Percentiles rank a stretch among this genome's conserved stretches.
These are phyloP conservation scores for Trypanosoma vivax DNA, from an alignment of 208 protist genomes.

Conservation along the genomic window DNA sequence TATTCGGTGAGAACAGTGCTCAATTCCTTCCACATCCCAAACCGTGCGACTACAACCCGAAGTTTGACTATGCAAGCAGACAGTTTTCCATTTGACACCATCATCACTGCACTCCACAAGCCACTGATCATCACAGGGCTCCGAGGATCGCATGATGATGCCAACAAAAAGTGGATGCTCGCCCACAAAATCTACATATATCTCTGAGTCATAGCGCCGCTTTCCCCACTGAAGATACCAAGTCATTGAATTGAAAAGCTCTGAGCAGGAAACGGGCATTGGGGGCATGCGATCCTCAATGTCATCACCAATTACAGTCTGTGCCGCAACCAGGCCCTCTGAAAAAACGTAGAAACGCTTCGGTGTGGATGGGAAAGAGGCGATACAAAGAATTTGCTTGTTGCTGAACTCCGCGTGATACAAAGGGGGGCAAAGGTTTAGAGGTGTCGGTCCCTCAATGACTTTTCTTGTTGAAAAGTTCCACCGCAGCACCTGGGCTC, in stretches of 20 bases:
- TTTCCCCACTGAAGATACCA: conserved; percentile 31
- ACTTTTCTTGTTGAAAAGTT: conserved; percentile 4
- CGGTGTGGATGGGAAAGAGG: conserved; percentile 20
- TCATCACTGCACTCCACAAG: conserved; percentile 42
- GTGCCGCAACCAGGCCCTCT: conserved; percentile 16
- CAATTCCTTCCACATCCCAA: conserved; percentile 17
- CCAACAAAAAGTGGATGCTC: conserved; percentile 19
- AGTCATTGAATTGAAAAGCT: conserved; percentile 19
- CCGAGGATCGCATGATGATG: conserved; percentile 16
- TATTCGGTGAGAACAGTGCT: conserved; percentile 16
- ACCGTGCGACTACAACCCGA: conserved; percentile 15
- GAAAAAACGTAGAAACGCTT: conserved; percentile 30
- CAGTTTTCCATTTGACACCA: conserved; percentile 19
- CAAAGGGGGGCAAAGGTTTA: conserved; percentile 15
- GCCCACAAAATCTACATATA: conserved; percentile 26
- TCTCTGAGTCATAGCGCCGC: conserved; percentile 7
- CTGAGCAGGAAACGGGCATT: conserved; percentile 9
- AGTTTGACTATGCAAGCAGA: conserved; percentile 21
- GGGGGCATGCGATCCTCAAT: conserved; percentile 1
- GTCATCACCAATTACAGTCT: not conserved
- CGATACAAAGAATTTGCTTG: conserved; percentile 19
- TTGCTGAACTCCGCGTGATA: conserved; percentile 17
- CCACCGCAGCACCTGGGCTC: conserved; percentile 21
- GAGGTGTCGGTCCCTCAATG: conserved; percentile 13
- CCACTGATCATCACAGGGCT: conserved; percentile 20